Base-by-base conservation (phyloP, 2,329 filamentous ascomycete species). In the Epichloe festucae region DNA sequence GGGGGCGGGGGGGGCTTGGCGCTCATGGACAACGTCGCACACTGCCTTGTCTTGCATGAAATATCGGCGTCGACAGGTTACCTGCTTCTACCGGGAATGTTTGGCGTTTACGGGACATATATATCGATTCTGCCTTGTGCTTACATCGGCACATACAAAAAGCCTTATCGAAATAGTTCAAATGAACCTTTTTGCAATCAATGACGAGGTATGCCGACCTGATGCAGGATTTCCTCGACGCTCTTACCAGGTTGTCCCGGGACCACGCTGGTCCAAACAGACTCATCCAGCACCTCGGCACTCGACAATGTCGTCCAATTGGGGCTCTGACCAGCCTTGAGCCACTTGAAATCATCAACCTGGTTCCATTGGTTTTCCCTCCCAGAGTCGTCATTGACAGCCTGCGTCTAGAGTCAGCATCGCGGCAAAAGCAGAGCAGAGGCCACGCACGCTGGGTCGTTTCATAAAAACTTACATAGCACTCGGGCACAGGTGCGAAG, bases 311-410 rank as follows among this genome's bases (percentile, higher is more conserved):
- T 68, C 36, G 73, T 79, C 89, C 91, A 98, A 63, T 98, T 90
- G 2, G 93, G 93, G 63, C 88, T 96, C 34, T 81, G 80, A 53
- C 87, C 88, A 15, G 79, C 75, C 67, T 90, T 94, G 56, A 96
- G 77, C 93, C 93, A 97, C 69, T 95, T 95, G 74, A 98, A 98
- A 66, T 98, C 93, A 65, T 97, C 88, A 15, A 97, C 87, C 61
- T 93, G 82, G 59, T 90, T 78, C 88, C 89, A 98, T 60, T 85
- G 79, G 64, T 95, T 91, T 53, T 69, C 68, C 62, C 62, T 57
- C 5, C 55, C 45, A 39, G 59, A 48, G n/a, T 69, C 66, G 5
- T 61, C 60, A 34, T 64, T 60, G 6, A 57, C 61, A 42, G 55
- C 52, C 61, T 65, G 39, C 27, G 14, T 46, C 54, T n/a, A 55